These are phyloP conservation scores for Colletotrichum tanaceti DNA, from an alignment of 2,329 filamentous ascomycete genomes.

Conservation along the genomic window DNA sequence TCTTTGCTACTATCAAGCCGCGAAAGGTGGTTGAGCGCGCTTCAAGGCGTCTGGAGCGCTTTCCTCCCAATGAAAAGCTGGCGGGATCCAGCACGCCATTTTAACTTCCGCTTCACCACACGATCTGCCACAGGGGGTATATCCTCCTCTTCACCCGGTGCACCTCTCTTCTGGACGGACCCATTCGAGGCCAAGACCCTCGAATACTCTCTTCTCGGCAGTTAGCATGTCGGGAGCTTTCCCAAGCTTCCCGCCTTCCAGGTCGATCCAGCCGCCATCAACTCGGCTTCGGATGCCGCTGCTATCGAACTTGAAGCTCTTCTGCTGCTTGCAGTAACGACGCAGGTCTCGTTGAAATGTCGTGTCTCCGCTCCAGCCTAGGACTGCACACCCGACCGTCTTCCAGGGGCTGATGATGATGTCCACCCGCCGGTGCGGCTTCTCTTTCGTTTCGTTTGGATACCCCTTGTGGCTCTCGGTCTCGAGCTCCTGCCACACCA, in stretches of 20 bases:
- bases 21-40: not conserved
- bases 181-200: conserved; percentile 77
- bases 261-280: conserved; percentile 76
- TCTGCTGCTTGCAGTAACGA: conserved; percentile 78
- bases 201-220: conserved; percentile 85
- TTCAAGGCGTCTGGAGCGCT: conserved; percentile 3
- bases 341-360: conserved; percentile 91
- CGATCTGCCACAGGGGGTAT: not conserved
- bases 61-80: conserved; percentile 9
- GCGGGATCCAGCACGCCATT: conserved; percentile 26
- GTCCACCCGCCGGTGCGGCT: conserved; percentile 85
- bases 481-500: conserved; percentile 86
- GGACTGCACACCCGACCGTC: conserved; percentile 86
- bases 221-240: conserved; percentile 72
- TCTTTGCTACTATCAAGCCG: not conserved
- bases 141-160: conserved; percentile 62
- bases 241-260: conserved; percentile 66
- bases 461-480: conserved; percentile 23
- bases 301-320: conserved; percentile 87
- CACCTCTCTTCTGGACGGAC: conserved; percentile 75
- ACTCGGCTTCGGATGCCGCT: conserved; percentile 80
- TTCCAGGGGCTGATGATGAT: conserved; percentile 92
- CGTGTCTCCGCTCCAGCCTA: conserved; percentile 89
- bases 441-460: conserved; percentile 4
- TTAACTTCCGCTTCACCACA: conserved; percentile 16